Evolutionary conservation across 1,139 yeast species (phyloP), one percentile per base, ranked within the genome.

Genomic region (Hemisphaericaspora xylanilytica): DNA sequence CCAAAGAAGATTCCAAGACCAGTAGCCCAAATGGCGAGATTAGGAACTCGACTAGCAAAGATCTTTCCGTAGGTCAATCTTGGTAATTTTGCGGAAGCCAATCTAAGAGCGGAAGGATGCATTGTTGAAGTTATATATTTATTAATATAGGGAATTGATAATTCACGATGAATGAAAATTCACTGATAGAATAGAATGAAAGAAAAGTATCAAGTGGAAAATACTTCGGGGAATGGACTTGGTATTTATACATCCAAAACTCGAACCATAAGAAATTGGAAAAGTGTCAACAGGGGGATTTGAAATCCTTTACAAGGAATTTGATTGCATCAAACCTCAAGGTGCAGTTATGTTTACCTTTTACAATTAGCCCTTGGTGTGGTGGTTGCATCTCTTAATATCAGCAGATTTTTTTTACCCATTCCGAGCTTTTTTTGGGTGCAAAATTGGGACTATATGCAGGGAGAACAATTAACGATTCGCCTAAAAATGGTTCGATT

Each of bases 11-110:
- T 32, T 2, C 49, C 55, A 18, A 34, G 10, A 11, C 65, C 63
- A 26, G 52, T 34, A 12, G 58, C 67, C 73, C 73, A 67, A 8
- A 48, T 46, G n/a, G 47, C 58, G 32, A 67, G 35, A 7, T 40
- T 42, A 3, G 73, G 74, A 9, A 63, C 36, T 53, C 73, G 63
- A 52, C 62, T 53, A 14, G 58, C 47, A 37, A 52, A 53, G 20
- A 28, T 15, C 11, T 28, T 28, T 15, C 12, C 11, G 40, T 63
- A 57, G 39, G 50, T 50, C 30, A 42, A 39, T 48, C 52, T 55
- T 7, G 66, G 48, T 35, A 27, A 33, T 13, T 15, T 34, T 16
- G 28, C 32, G n/a, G 42, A 29, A 4, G 36, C 36, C 24, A 39
- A 35, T 39, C 43, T 45, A 20, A 30, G 16, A 12, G 41, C 35